Evolutionary conservation across 2,329 filamentous ascomycete genomes (phyloP), one percentile per base, ranked within the genome.

Genomic region (Leptographium lundbergii): DNA sequence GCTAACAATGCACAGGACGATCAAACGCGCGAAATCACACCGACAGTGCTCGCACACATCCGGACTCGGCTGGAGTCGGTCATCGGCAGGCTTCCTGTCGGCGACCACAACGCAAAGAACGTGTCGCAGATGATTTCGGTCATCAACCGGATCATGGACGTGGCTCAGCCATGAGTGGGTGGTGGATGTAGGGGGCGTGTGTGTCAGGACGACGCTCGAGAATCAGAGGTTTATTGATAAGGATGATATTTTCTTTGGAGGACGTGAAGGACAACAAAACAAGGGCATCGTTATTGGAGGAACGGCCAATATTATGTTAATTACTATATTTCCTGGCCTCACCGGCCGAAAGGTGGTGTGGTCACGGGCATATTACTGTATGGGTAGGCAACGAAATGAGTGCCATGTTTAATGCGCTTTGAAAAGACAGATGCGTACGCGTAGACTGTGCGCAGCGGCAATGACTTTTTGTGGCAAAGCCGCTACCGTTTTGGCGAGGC

Each of bases 31-130:
- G 77, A 78, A 27, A 78, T 82, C 45, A 76, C 80, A 39, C 80
- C 80, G 29, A 80, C 77, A 65, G 81, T 83, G 64, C 81, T 83
- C 74, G 70, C 71, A 52, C 76, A 79, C 47, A 74, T 82, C 63
- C 73, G 79, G 63, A 70, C 74, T 57, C 75, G 78, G 47, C 72
- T 81, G 48, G 79, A 82, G 67, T 73, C 76, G 59, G 72, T 82
- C 14, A 77, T 82, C 62, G 76, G 72, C 67, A 74, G 73, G 61
- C 69, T 74, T 42, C 69, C 75, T n/a, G 75, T 75, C 11, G 71
- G 73, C 34, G 77, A 81, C 64, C 70, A 73, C 25, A 71, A 75
- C 19, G 69, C 82, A 53, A 77, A 76, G 67, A 75, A 73, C 63
- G 71, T 82, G 11, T 72, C 73, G 45, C 68, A 67, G 62, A 74